Evolutionary conservation across 164 flowering plant species (phyloP).

Genomic region (Saururus chinensis): DNA sequence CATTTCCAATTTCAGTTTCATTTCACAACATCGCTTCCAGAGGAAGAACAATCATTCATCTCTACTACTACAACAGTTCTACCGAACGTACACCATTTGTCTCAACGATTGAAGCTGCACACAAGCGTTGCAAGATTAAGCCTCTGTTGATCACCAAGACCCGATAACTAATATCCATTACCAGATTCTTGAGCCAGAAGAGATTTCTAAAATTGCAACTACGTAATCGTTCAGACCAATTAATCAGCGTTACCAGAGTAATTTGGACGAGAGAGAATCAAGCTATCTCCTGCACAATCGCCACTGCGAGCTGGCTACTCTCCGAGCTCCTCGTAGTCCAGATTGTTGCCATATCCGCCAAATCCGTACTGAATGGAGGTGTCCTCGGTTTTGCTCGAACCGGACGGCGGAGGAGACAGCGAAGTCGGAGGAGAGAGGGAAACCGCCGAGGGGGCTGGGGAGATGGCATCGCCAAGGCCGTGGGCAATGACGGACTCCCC

Average conservation of each 20-base stretch:
- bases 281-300: not conserved
- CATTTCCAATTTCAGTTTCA: not conserved
- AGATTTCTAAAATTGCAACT: too few relatives aligned
- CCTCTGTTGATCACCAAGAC: too few relatives aligned
- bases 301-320: not conserved
- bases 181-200: too few relatives aligned
- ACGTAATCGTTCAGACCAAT: too few relatives aligned
- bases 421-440: not conserved
- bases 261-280: not conserved
- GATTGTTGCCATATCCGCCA: not conserved
- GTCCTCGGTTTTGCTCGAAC: too few relatives aligned
- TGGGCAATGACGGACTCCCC: constrained; percentile 39
- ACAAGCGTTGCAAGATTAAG: too few relatives aligned
- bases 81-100: too few relatives aligned
- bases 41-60: not conserved
- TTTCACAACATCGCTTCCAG: too few relatives aligned
- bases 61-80: not conserved
- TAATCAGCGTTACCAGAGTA: not conserved
- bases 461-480: constrained; percentile 26
- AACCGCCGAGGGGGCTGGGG: not conserved
- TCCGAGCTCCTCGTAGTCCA: not conserved
- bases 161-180: too few relatives aligned
- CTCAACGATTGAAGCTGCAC: too few relatives aligned
- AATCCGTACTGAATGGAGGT: not conserved
- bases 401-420: not conserved